A percentile compares a stretch with the other conserved stretches of the same genome.
Conservation (phyloP, 1,284 basidiomycete genomes). For the Taiwanofungus camphoratus region DNA sequence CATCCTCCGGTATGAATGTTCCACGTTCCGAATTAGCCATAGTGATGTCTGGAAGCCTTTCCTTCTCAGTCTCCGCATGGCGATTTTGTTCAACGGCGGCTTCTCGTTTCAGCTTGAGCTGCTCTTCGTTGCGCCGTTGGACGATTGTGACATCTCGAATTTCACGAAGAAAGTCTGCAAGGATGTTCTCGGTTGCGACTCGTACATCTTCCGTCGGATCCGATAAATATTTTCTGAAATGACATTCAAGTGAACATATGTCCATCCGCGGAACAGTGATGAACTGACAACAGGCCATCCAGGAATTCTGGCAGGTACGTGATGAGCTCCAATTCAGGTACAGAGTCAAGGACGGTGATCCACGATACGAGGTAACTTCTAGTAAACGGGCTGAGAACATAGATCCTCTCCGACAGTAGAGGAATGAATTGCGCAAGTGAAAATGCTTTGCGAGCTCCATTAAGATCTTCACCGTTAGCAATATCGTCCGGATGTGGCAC, state of each 20-base stretch:
- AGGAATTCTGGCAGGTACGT: constrained; percentile 93
- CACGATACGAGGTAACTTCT: constrained; percentile 95
- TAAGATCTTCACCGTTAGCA: constrained; percentile 38
- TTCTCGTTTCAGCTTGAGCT: constrained; percentile 39
- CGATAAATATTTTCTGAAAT: constrained; percentile 82
- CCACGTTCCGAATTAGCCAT: constrained; percentile 24
- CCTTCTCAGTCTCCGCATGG: constrained; percentile 21
- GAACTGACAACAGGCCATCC: constrained; percentile 83
- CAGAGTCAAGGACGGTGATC: constrained; percentile 94
- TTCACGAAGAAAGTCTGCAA: constrained; percentile 92
- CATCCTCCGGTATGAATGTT: constrained; percentile 47
- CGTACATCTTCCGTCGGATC: constrained; percentile 95
- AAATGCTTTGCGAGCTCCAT: constrained; percentile 74
- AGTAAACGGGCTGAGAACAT: constrained; percentile 94
- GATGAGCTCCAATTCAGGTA: constrained; percentile 94
- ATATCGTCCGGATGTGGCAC: constrained; percentile 56
- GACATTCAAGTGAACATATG: constrained; percentile 12
- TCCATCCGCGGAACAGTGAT: constrained; percentile 2
- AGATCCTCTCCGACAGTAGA: constrained; percentile 87
- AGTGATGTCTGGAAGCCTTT: constrained; percentile 26
- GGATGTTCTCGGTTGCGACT: constrained; percentile 85
- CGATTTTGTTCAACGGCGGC: constrained; percentile 35
- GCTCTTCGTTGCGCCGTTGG: constrained; percentile 56
- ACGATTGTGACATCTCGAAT: constrained; percentile 82
- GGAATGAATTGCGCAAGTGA: constrained; percentile 95